A percentile compares a stretch with the other conserved stretches of the same genome.
Conservation (phyloP, 768 basidiomycete species). For the Tremella yokohamensis region DNA sequence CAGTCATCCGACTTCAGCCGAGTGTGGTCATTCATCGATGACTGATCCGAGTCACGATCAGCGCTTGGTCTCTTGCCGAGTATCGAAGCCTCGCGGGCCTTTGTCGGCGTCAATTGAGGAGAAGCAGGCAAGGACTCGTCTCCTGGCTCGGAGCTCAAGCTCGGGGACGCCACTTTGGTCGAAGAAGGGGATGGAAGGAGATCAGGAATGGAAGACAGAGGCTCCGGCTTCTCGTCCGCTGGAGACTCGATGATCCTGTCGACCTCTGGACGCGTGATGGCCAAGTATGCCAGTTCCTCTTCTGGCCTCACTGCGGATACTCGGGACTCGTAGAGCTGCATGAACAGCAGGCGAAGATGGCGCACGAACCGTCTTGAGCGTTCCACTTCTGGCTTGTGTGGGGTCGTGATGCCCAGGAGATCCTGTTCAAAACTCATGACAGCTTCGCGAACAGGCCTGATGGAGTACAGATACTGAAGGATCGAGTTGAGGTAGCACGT, state of each 20-base stretch:
- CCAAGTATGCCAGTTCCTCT: slow-evolving; percentile 49
- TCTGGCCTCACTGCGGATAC: slow-evolving; percentile 41
- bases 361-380: slow-evolving; percentile 43
- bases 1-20: slow-evolving; percentile 22
- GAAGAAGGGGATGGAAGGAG: slow-evolving; percentile 30
- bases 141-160: slow-evolving; percentile 7
- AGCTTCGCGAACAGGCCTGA: slow-evolving; percentile 43
- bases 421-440: slow-evolving; percentile 39
- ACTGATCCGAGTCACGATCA: slow-evolving; percentile 38
- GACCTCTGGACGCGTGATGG: slow-evolving; percentile 45
- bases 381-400: slow-evolving; percentile 32
- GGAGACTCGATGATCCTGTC: slow-evolving; percentile 33
- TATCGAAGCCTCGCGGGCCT: slow-evolving; percentile 18
- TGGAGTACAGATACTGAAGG: slow-evolving; percentile 47
- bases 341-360: slow-evolving; percentile 36
- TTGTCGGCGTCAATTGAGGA: neutral
- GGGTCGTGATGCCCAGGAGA: neutral
- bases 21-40: slow-evolving; percentile 17
- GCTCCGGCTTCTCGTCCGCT: slow-evolving; percentile 1
- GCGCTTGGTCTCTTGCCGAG: slow-evolving; percentile 46
- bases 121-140: slow-evolving; percentile 10
- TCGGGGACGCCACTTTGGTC: slow-evolving; percentile 29
- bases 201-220: slow-evolving; percentile 30
- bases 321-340: slow-evolving; percentile 39
- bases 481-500: slow-evolving; percentile 51